Base-by-base conservation (phyloP, 2,329 filamentous ascomycete species). In the Lanzia echinophila region DNA sequence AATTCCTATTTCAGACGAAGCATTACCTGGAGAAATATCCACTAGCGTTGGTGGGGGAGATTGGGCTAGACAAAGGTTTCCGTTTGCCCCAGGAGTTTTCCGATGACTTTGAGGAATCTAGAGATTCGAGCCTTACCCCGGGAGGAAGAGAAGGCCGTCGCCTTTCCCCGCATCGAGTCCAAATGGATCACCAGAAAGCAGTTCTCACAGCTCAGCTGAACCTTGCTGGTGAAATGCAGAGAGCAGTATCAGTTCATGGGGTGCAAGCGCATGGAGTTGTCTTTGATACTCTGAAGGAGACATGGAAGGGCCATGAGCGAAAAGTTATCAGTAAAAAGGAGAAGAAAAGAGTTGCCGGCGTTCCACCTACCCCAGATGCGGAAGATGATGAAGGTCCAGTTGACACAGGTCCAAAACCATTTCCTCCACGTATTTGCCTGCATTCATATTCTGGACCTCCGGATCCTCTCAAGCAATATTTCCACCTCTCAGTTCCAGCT, bases 391-490 rank as follows among this genome's bases (percentile, higher is more conserved):
- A 72, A 0, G 65, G 68, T 34, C 36, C 44, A 7, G 54, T 50
- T 63, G 67, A 17, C 62, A 66, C 28, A 63, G 68, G 12, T 63
- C 62, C 74, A 1, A 83, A 78, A 56, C 85, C 87, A 0, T 97
- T 86, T 62, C 91, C 94, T 3, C 90, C 91, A 1, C 77, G 91
- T 8, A 86, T 97, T 67, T 99, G 94, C 66, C 81, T 99, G 56
- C 94, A 99, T 70, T 96, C 91, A 0, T 99, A 90, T 70, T 95
- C 88, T 46, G 92, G 90, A 0, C 79, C 86, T 6, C 75, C 82
- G 11, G 84, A 94, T 54, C 79, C 85, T 32, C 72, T 96, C 36
- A 84, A 80, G 60, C 90, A 90, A 68, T 97, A 96, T 65, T 72
- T 90, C 46, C 78, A 87, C 59, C 80, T 82, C 1, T 75, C 79